These are phyloP conservation scores for Candida dajiaensis DNA, from an alignment of 805 yeast species.

Conservation along the genomic window DNA sequence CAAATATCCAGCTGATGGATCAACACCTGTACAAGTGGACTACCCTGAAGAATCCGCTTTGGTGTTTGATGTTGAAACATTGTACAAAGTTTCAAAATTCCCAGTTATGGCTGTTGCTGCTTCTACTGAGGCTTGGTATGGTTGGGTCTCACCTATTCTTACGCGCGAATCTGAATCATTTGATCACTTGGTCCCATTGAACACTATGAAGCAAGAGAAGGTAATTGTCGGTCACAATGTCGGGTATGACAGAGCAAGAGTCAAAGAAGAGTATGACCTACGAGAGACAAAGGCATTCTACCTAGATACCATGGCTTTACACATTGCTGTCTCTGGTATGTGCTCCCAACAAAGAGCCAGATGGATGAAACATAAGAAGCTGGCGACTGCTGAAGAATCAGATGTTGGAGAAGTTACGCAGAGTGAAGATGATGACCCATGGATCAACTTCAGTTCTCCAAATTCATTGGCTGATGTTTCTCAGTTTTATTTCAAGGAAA, in stretches of 20 bases:
- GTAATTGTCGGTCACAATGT: conserved; percentile 87
- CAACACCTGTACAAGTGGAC: conserved; percentile 48
- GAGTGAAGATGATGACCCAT: conserved; percentile 59
- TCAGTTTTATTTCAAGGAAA: conserved; percentile 64
- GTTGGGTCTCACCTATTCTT: conserved; percentile 89
- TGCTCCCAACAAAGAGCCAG: conserved; percentile 84
- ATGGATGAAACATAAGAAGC: conserved; percentile 56
- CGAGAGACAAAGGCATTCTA: conserved; percentile 65
- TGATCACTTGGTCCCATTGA: conserved; percentile 75
- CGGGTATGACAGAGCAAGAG: conserved; percentile 84
- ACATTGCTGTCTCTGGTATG: conserved; percentile 85
- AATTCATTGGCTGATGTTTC: conserved; percentile 82
- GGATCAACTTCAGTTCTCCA: conserved; percentile 73
- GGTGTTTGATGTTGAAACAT: conserved; percentile 85
- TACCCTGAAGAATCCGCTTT: conserved; percentile 68
- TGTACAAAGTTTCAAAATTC: conserved; percentile 68
- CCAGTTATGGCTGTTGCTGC: conserved; percentile 80
- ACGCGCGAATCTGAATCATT: conserved; percentile 39
- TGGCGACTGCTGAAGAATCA: conserved; percentile 18
- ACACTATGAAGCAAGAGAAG: conserved; percentile 39
- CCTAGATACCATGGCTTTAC: conserved; percentile 89
- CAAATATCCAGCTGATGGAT: conserved; percentile 51
- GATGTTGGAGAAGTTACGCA: conserved; percentile 14
- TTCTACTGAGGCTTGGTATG: conserved; percentile 79
- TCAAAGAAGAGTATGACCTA: conserved; percentile 75